These are phyloP conservation scores for Aureobasidium sp. DNA, from an alignment of 2,329 filamentous ascomycete genomes.

Conservation along the genomic window DNA sequence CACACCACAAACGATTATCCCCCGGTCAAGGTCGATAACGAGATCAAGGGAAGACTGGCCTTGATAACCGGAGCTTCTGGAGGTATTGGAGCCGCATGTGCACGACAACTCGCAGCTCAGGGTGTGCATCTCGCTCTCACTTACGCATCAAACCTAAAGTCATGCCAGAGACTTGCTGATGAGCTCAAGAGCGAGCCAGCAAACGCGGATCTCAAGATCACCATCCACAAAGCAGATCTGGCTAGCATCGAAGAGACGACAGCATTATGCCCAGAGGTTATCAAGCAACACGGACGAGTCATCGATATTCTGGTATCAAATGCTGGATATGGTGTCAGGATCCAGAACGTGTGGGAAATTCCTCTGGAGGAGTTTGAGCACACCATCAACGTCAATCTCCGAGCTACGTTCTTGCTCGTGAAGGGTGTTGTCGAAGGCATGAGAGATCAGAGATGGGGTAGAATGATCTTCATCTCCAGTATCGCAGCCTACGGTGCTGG, in stretches of 20 bases:
- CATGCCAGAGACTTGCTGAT: constrained; percentile 31
- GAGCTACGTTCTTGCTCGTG: constrained; percentile 55
- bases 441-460: constrained; percentile 54
- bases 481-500: constrained; percentile 58
- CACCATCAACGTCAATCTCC: constrained; percentile 55
- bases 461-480: constrained; percentile 58
- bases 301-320: constrained; percentile 61
- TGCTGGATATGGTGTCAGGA: constrained; percentile 59
- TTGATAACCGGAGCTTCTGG: constrained; percentile 55
- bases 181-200: constrained; percentile 34
- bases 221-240: constrained; percentile 53
- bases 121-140: constrained; percentile 53
- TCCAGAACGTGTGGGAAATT: constrained; percentile 51
- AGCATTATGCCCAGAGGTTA: constrained; percentile 49
- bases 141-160: constrained; percentile 46
- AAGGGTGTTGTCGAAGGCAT: constrained; percentile 57
- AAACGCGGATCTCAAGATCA: constrained; percentile 35
- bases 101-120: constrained; percentile 45
- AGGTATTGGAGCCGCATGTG: constrained; percentile 53
- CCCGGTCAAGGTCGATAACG: constrained; percentile 24
- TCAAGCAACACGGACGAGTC: constrained; percentile 44
- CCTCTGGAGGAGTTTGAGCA: constrained; percentile 58
- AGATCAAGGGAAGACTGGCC: constrained; percentile 46
- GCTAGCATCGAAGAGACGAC: constrained; percentile 47
- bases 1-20: constrained; percentile 7